phyloP scores from a whole-genome alignment of 2,329 filamentous ascomycete genomes.

The Diaporthe sp. region DNA sequence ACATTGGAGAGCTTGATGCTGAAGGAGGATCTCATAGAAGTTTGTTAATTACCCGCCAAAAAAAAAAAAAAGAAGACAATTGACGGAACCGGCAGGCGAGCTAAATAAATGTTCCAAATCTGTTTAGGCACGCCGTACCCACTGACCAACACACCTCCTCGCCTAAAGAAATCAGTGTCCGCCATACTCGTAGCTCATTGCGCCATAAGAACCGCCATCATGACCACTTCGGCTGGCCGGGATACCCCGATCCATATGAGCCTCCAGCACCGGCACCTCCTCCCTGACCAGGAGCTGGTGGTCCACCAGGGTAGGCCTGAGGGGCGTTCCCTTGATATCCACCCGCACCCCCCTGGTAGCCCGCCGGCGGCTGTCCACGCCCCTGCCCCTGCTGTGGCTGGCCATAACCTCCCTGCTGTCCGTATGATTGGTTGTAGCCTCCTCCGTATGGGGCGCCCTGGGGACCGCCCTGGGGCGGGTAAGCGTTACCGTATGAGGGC shows the following conservation, averaged over 20 bases:
- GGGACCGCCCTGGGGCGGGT: neutral
- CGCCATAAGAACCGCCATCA: neutral
- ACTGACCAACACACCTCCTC: neutral
- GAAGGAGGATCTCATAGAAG: too few species aligned
- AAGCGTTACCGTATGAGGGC: neutral
- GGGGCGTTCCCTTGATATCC: neutral
- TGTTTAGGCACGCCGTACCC: neutral
- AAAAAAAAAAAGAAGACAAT: too few species aligned
- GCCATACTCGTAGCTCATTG: neutral
- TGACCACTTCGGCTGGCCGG: conserved; percentile 7
- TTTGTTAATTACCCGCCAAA: too few species aligned
- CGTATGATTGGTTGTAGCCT: neutral
- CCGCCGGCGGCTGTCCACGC: neutral
- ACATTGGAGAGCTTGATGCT: too few species aligned
- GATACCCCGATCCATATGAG: neutral
- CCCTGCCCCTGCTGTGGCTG: neutral
- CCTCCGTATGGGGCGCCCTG: neutral
- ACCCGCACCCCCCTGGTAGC: neutral
- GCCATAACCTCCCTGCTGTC: neutral
- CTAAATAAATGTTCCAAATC: neutral
- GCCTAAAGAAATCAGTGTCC: too few species aligned
- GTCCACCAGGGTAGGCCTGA: neutral
- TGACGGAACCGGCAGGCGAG: accelerated
- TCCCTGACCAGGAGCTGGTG: neutral
- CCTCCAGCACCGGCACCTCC: neutral